Percentiles rank a stretch among this genome's conserved stretches.
phyloP scores from a whole-genome alignment of 1,139 yeast species.

The Candida glucosophila region DNA sequence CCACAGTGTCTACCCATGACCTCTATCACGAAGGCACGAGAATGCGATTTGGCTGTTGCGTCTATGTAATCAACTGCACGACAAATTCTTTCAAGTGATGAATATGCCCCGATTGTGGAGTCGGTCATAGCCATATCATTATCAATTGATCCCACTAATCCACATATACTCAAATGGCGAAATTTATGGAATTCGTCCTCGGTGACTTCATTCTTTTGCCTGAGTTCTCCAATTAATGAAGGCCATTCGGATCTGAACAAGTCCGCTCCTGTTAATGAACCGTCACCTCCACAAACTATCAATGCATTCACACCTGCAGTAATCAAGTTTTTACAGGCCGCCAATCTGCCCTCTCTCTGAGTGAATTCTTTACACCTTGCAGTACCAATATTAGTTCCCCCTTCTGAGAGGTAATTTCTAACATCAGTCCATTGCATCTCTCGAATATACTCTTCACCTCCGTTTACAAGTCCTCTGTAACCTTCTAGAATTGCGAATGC shows the following conservation, averaged over 20 bases:
- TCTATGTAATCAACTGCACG: constrained; percentile 75
- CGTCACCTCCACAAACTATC: constrained; percentile 82
- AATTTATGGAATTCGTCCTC: constrained; percentile 43
- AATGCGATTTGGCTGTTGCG: constrained; percentile 78
- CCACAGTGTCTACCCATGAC: constrained; percentile 93
- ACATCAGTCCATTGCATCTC: constrained; percentile 74
- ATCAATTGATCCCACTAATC: constrained; percentile 75
- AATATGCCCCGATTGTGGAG: constrained; percentile 74
- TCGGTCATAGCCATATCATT: constrained; percentile 81
- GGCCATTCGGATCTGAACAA: constrained; percentile 78
- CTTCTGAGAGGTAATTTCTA: constrained; percentile 63
- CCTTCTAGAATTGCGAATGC: constrained; percentile 73
- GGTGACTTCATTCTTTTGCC: constrained; percentile 40
- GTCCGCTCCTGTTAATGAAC: constrained; percentile 79
- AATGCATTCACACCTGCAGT: constrained; percentile 70
- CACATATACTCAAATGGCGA: constrained; percentile 60
- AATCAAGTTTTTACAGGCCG: constrained; percentile 61
- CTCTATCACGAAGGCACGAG: constrained; percentile 76
- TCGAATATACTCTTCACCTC: constrained; percentile 51
- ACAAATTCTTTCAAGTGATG: constrained; percentile 69
- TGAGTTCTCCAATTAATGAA: constrained; percentile 52
- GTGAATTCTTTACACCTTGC: constrained; percentile 66
- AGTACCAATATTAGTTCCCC: constrained; percentile 79
- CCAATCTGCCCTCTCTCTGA: constrained; percentile 59
- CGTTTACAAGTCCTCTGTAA: constrained; percentile 65